A percentile compares a stretch with the other conserved stretches of the same genome.
phyloP scores from a whole-genome alignment of 768 basidiomycete species.

The Amanita rubescens region DNA sequence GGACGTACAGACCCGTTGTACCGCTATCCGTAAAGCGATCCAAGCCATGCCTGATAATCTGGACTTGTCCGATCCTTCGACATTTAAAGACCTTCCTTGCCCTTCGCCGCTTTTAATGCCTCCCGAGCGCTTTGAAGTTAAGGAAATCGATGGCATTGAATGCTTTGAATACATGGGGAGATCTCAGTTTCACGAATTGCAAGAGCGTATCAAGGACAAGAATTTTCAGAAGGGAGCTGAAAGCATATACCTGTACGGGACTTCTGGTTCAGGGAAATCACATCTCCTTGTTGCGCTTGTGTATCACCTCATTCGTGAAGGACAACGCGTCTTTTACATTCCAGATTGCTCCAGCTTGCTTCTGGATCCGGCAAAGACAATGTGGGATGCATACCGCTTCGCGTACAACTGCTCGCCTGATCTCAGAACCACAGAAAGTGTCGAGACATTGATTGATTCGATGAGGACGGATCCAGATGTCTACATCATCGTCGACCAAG shows the following conservation, averaged over 20 bases:
- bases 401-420: constrained; percentile 8
- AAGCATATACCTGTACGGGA: constrained; percentile 11
- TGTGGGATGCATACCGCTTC: constrained; percentile 10
- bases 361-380: neutral
- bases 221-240: constrained; percentile 3
- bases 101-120: constrained; percentile 11
- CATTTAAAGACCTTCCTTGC: constrained; percentile 11
- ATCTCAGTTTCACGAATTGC: constrained; percentile 8
- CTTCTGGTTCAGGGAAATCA: constrained; percentile 12
- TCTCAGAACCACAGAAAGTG: constrained; percentile 7
- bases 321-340: constrained; percentile 11
- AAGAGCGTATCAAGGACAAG: constrained; percentile 1
- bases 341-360: constrained; percentile 10
- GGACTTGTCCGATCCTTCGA: constrained; percentile 11
- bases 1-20: constrained; percentile 6
- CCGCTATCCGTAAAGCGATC: constrained; percentile 11
- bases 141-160: constrained; percentile 4
- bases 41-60: constrained; percentile 9
- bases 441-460: constrained; percentile 7
- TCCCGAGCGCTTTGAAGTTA: constrained; percentile 5
- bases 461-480: constrained; percentile 7
- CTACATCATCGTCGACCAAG: constrained; percentile 12
- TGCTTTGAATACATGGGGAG: constrained; percentile 12
- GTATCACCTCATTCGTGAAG: constrained; percentile 11
- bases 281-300: constrained; percentile 13